Evolutionary conservation across 1,284 basidiomycete species (phyloP).

Genomic region (Irpex rosettiformis): DNA sequence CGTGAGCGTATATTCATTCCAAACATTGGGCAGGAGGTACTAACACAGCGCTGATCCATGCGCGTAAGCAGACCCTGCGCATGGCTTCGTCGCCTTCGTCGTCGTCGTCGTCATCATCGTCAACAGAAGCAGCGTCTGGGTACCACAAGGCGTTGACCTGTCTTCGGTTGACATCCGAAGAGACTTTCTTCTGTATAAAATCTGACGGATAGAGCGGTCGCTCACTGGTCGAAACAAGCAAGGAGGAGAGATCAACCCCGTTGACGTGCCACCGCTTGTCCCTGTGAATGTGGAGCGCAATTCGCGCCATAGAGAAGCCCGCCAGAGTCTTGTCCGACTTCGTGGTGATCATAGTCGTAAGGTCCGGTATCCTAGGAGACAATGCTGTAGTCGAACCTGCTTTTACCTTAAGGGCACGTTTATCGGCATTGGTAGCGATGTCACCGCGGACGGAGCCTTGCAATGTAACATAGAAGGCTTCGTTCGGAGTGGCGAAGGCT

Average conservation of each 20-base stretch:
- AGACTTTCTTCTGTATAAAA: background rate
- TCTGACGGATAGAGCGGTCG: conserved; percentile 4
- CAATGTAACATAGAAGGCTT: conserved; percentile 4
- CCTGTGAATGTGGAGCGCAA: conserved; percentile 7
- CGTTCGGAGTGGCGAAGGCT: background rate
- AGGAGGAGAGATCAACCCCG: conserved; percentile 8
- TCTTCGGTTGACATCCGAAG: background rate
- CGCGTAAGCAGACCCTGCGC: conserved; percentile 3
- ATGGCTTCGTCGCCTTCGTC: background rate
- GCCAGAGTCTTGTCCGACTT: background rate
- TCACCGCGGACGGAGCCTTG: background rate
- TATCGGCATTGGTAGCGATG: background rate
- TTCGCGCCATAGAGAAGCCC: conserved; percentile 10
- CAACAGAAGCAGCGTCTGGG: too few relatives aligned
- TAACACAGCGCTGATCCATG: conserved; percentile 12
- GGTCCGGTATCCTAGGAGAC: background rate
- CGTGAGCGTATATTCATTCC: background rate
- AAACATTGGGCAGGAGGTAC: background rate
- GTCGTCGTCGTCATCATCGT: background rate
- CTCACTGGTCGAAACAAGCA: background rate
- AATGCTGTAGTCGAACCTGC: background rate
- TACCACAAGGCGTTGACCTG: conserved; percentile 6
- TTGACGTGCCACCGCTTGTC: conserved; percentile 1
- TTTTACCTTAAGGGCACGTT: background rate
- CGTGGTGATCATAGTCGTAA: background rate